Evolutionary conservation across 1,284 basidiomycete species (phyloP), one percentile per base, ranked within the genome.

Genomic region (Tylopilus orsonianus): DNA sequence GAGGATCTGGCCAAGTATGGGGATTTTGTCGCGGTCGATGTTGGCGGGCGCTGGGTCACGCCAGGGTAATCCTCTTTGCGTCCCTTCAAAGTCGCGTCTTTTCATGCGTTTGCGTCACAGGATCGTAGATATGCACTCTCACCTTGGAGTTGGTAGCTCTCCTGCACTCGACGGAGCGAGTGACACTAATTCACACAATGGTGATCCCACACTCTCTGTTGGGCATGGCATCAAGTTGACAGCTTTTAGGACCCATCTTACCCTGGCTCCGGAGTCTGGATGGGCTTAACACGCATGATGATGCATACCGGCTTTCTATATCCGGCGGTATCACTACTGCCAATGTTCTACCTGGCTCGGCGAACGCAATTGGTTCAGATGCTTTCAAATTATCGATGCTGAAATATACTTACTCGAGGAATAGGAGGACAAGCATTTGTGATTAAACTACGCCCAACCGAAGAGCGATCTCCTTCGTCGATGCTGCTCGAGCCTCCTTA

Each of bases 61-160:
- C 76, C 75, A 26, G 77, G 75, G 66, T 65, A 51, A 27, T 23
- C 2, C 14, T 40, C 9, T 43, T 52, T 20, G 16, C 10, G 12
- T 22, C 5, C 32, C 26, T 33, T 37, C 22, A 18, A 18, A 26
- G 22, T 43, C n/a, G 20, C 18, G 10, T 44, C 24, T 51, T n/a
- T 38, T 52, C 5, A 52, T 16, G 10, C 26, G 9, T 22, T 39
- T 33, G 18, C 8, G 10, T 50, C 42, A 29, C 34, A 60, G 57
- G 23, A 75, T 80, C 45, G 74, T 84, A 29, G 81, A 85, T 55
- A 69, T 85, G 59, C 83, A 89, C 62, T 81, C 81, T 18, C 87
- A 88, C 50, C 61, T 85, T 27, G 85, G 80, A 9, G 69, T 85
- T 1, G 68, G 72, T 52, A 68, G 76, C 18, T 58, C 67, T 8